phyloP scores from a whole-genome alignment of 805 yeast species.

The Candida morakotiae region DNA sequence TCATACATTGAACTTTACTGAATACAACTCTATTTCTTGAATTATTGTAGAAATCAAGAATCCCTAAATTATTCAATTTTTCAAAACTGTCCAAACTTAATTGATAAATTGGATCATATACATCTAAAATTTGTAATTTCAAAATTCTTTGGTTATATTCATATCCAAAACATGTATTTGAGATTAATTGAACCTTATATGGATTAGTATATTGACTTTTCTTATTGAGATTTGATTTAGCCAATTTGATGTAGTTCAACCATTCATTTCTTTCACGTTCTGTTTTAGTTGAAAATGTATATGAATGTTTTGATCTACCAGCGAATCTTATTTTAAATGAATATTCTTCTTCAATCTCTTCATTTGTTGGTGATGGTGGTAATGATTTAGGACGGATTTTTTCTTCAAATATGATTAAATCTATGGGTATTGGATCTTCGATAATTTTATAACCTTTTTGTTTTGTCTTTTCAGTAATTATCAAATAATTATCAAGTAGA shows the following conservation, averaged over 20 bases:
- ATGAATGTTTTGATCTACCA: slow-evolving; percentile 51
- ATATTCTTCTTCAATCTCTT: slow-evolving; percentile 12
- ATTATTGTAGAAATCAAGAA: slow-evolving; percentile 18
- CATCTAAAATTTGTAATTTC: slow-evolving; percentile 50
- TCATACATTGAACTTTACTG: slow-evolving; percentile 40
- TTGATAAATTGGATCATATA: slow-evolving; percentile 48
- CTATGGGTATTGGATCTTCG: slow-evolving; percentile 61
- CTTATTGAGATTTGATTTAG: slow-evolving; percentile 36
- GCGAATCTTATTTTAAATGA: slow-evolving; percentile 56
- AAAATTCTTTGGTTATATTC: slow-evolving; percentile 48
- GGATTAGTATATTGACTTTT: slow-evolving; percentile 43
- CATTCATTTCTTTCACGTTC: slow-evolving; percentile 54
- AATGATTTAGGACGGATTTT: slow-evolving; percentile 15
- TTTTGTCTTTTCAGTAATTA: slow-evolving; percentile 56
- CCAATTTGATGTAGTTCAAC: slow-evolving; percentile 37
- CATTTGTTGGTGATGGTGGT: slow-evolving; percentile 4
- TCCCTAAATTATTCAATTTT: slow-evolving; percentile 19
- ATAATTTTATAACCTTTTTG: slow-evolving; percentile 36
- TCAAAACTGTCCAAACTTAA: slow-evolving; percentile 18
- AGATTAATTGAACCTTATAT: slow-evolving; percentile 47
- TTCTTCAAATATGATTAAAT: slow-evolving; percentile 51
- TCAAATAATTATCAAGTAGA: slow-evolving; percentile 64
- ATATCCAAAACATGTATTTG: slow-evolving; percentile 62
- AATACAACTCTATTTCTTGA: slow-evolving; percentile 22
- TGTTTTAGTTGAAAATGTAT: slow-evolving; percentile 46